phyloP scores from a whole-genome alignment of 306 rosid genomes.

The Fragaria iinumae region DNA sequence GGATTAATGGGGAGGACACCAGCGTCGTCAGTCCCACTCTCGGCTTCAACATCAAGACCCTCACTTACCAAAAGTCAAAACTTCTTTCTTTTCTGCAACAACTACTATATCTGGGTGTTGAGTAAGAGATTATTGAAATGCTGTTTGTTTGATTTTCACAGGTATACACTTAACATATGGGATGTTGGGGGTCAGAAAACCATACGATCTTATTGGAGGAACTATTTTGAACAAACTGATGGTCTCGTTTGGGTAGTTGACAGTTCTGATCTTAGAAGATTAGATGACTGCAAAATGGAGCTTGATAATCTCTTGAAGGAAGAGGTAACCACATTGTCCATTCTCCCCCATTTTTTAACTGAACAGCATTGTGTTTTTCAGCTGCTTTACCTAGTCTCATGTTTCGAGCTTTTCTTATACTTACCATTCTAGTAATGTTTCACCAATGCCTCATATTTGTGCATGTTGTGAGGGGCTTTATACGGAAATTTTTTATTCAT shows the following conservation, averaged over 20 bases:
- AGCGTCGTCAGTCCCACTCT: slow-evolving; percentile 93
- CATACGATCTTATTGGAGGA: slow-evolving; percentile 89
- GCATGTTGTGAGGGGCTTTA: neutral
- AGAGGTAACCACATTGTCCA: slow-evolving; percentile 49
- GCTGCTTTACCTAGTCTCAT: neutral
- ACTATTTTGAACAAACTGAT: slow-evolving; percentile 92
- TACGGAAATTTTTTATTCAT: neutral
- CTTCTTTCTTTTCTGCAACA: neutral
- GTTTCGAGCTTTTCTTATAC: neutral
- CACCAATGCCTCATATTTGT: neutral
- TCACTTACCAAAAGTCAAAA: slow-evolving; percentile 63
- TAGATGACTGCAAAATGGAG: slow-evolving; percentile 88
- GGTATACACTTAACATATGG: slow-evolving; percentile 81
- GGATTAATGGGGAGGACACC: slow-evolving; percentile 91
- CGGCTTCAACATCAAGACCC: slow-evolving; percentile 96
- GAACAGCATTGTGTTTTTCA: neutral
- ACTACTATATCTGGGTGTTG: too few relatives aligned
- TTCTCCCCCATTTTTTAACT: neutral
- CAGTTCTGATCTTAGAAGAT: slow-evolving; percentile 80
- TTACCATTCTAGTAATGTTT: neutral
- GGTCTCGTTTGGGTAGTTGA: slow-evolving; percentile 94
- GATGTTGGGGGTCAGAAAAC: slow-evolving; percentile 96
- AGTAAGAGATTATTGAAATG: slow-evolving; percentile 4
- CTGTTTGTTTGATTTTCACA: slow-evolving; percentile 30
- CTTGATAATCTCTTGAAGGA: slow-evolving; percentile 85